These are phyloP conservation scores for Geotrichum candidum DNA, from an alignment of 1,139 yeast species.

Conservation along the genomic window DNA sequence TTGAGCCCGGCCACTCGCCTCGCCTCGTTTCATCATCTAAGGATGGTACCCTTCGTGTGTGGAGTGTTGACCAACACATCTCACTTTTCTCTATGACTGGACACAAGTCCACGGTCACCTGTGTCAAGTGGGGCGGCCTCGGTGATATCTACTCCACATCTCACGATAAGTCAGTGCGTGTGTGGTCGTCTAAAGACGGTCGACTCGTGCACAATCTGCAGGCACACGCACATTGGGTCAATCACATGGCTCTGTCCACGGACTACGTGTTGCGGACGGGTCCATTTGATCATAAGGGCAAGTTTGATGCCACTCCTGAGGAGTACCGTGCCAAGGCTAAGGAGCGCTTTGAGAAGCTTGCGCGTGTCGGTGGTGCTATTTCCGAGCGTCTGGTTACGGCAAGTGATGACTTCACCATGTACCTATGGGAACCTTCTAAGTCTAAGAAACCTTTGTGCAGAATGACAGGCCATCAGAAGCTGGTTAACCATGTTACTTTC, in stretches of 20 bases:
- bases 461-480: slow-evolving; percentile 96
- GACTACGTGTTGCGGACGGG: slow-evolving; percentile 85
- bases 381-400: slow-evolving; percentile 90
- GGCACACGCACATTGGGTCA: slow-evolving; percentile 97
- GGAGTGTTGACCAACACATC: slow-evolving; percentile 78
- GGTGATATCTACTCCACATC: slow-evolving; percentile 84
- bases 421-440: slow-evolving; percentile 87
- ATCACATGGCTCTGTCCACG: slow-evolving; percentile 85
- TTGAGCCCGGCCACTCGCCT: slow-evolving; percentile 57
- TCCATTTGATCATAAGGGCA: slow-evolving; percentile 62
- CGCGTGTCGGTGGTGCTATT: slow-evolving; percentile 59
- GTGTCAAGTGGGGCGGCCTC: slow-evolving; percentile 94
- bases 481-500: slow-evolving; percentile 91
- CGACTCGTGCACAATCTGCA: slow-evolving; percentile 71
- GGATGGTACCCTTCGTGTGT: slow-evolving; percentile 81
- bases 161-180: slow-evolving; percentile 89
- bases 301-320: slow-evolving; percentile 36
- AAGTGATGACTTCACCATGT: slow-evolving; percentile 96
- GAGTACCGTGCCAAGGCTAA: slow-evolving; percentile 57
- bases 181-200: slow-evolving; percentile 84
- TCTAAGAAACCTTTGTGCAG: slow-evolving; percentile 77
- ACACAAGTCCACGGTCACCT: slow-evolving; percentile 81
- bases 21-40: slow-evolving; percentile 83
- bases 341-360: slow-evolving; percentile 69
- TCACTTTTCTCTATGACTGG: slow-evolving; percentile 75